A percentile compares a stretch with the other conserved stretches of the same genome.
phyloP scores from a whole-genome alignment of 768 basidiomycete genomes.

The Lactarius deliciosus region DNA sequence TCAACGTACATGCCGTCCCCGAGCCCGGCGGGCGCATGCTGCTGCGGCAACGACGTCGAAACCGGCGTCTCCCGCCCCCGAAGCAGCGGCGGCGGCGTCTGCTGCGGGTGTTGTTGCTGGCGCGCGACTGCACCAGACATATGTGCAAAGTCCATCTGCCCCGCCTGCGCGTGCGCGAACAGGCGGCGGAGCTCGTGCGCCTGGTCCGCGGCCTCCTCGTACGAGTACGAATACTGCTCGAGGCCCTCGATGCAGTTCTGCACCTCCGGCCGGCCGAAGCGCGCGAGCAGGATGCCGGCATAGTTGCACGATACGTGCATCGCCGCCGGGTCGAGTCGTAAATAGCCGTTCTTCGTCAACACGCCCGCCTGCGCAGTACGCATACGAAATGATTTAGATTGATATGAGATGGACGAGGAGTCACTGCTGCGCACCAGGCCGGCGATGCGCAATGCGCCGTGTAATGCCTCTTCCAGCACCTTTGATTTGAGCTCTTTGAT shows the following conservation, averaged over 20 bases:
- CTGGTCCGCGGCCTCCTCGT: constrained; percentile 81
- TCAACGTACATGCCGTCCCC: constrained; percentile 27
- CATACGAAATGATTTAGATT: background rate
- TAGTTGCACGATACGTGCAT: constrained; percentile 87
- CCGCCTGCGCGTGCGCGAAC: constrained; percentile 44
- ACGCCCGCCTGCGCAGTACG: constrained; percentile 62
- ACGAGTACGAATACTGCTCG: constrained; percentile 84
- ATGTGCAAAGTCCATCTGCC: constrained; percentile 42
- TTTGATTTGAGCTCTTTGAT: constrained; percentile 67
- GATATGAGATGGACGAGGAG: background rate
- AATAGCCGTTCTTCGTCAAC: constrained; percentile 81
- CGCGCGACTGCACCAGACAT: constrained; percentile 42
- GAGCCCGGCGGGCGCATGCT: constrained; percentile 4
- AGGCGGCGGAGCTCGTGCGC: constrained; percentile 60
- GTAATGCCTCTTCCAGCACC: constrained; percentile 77
- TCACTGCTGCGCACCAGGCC: constrained; percentile 63
- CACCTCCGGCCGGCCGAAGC: constrained; percentile 80
- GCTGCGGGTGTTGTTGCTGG: constrained; percentile 14
- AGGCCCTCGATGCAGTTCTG: constrained; percentile 81
- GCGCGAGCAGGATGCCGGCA: constrained; percentile 78
- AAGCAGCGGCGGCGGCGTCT: constrained; percentile 8
- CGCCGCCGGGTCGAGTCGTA: constrained; percentile 85
- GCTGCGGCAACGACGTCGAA: background rate
- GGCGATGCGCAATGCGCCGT: constrained; percentile 83
- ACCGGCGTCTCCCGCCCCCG: background rate